Percentiles rank a stretch among this genome's conserved stretches.
These are phyloP conservation scores for Phyllosticta citriasiana DNA, from an alignment of 2,329 filamentous ascomycete genomes.

Conservation along the genomic window DNA sequence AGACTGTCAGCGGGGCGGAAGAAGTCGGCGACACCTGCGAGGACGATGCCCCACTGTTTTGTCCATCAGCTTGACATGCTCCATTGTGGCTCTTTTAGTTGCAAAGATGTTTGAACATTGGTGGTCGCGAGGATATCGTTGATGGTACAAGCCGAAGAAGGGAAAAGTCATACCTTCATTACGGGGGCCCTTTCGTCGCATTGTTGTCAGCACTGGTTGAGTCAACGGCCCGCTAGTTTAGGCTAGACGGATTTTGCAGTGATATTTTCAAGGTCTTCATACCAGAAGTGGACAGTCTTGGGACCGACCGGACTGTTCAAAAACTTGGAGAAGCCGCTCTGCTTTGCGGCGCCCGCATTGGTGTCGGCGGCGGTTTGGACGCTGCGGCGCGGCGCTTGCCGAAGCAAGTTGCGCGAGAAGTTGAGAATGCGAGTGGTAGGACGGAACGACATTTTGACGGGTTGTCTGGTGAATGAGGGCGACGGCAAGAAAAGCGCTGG, in stretches of 20 bases:
- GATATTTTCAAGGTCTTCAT: slow-evolving; percentile 22
- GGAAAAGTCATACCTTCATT: slow-evolving; percentile 58
- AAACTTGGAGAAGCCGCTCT: slow-evolving; percentile 59
- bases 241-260: background rate
- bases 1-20: slow-evolving; percentile 84
- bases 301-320: slow-evolving; percentile 40
- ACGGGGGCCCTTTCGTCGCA: slow-evolving; percentile 63
- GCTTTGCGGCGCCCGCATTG: slow-evolving; percentile 21
- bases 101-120: background rate
- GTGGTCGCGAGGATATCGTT: background rate
- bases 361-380: slow-evolving; percentile 55
- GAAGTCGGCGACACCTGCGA: slow-evolving; percentile 88
- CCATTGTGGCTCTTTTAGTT: background rate
- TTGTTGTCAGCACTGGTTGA: slow-evolving; percentile 5
- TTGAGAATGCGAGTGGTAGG: slow-evolving; percentile 48
- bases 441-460: slow-evolving; percentile 42
- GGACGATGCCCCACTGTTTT: slow-evolving; percentile 76
- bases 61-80: background rate
- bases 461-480: slow-evolving; percentile 3
- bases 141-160: background rate
- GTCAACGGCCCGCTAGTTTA: background rate
- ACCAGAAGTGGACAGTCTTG: slow-evolving; percentile 97
- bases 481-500: background rate
- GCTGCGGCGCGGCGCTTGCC: slow-evolving; percentile 45
- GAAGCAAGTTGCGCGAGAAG: slow-evolving; percentile 36